phyloP scores from a whole-genome alignment of 78 protist species.

The Dictyostelium citrinum region DNA sequence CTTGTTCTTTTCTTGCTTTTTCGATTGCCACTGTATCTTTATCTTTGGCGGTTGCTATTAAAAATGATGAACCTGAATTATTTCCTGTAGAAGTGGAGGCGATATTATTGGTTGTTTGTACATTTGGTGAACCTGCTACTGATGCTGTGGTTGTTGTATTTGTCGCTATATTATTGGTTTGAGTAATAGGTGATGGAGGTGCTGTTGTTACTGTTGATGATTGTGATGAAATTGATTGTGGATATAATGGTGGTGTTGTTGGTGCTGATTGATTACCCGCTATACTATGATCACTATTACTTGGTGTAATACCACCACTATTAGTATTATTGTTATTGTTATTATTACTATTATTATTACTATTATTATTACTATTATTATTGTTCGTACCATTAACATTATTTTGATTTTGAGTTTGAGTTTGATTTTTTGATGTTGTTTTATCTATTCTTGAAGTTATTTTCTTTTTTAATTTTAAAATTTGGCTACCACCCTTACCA shows the following conservation, averaged over 20 bases:
- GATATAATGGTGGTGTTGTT: neutral
- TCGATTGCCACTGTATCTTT: neutral
- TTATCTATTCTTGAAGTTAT: slow-evolving; percentile 34
- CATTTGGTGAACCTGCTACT: neutral
- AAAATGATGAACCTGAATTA: neutral
- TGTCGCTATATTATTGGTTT: neutral
- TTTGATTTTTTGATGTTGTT: neutral
- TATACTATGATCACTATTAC: neutral
- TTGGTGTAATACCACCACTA: neutral
- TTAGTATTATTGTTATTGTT: neutral
- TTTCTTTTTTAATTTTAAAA: slow-evolving; percentile 33
- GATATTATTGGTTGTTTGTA: neutral
- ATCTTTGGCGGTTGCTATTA: neutral
- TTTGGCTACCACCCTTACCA: slow-evolving; percentile 70
- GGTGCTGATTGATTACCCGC: neutral
- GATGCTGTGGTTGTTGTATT: neutral
- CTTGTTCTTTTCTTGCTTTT: neutral
- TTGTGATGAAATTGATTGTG: neutral
- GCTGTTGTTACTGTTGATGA: neutral
- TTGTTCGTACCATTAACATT: neutral
- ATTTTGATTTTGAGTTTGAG: neutral
- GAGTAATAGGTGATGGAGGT: neutral
- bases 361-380: neutral
- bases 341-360: neutral
- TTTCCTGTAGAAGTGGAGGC: neutral